A percentile compares a stretch with the other conserved stretches of the same genome.
phyloP scores from a whole-genome alignment of 2,329 filamentous ascomycete genomes.

The Talaromyces atroroseus region DNA sequence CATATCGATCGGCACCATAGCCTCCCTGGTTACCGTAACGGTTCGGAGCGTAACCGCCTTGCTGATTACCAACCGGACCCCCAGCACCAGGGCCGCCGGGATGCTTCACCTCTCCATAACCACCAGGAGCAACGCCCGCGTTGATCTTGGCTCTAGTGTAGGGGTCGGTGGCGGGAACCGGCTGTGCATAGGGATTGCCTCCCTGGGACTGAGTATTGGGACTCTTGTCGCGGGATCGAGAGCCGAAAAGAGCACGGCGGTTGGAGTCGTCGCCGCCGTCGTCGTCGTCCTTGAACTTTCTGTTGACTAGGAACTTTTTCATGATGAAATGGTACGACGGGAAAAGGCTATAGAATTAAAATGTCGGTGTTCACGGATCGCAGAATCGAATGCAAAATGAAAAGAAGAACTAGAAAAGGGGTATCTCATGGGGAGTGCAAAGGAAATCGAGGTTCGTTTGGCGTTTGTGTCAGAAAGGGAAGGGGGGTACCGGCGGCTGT shows the following conservation, averaged over 20 bases:
- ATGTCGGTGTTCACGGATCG: not conserved
- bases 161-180: conserved; percentile 35
- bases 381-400: not conserved
- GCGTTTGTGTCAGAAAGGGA: not conserved
- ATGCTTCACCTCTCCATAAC: conserved; percentile 17
- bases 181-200: conserved; percentile 38
- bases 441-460: not conserved
- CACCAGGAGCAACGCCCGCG: conserved; percentile 34
- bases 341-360: not conserved
- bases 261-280: conserved; percentile 44
- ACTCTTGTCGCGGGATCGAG: conserved; percentile 51
- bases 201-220: conserved; percentile 39
- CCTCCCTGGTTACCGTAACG: conserved; percentile 26
- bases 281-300: conserved; percentile 51
- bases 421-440: not conserved
- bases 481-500: conserved; percentile 8
- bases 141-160: conserved; percentile 49
- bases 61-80: conserved; percentile 18
- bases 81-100: conserved; percentile 17
- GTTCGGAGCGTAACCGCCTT: conserved; percentile 29
- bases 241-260: conserved; percentile 56
- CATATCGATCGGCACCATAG: conserved; percentile 38
- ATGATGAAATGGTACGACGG: conserved; percentile 12
- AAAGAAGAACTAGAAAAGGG: conserved; percentile 1
- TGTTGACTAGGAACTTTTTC: conserved; percentile 35